phyloP scores from a whole-genome alignment of 257 asterid genomes.

The Solanum tacnaense region DNA sequence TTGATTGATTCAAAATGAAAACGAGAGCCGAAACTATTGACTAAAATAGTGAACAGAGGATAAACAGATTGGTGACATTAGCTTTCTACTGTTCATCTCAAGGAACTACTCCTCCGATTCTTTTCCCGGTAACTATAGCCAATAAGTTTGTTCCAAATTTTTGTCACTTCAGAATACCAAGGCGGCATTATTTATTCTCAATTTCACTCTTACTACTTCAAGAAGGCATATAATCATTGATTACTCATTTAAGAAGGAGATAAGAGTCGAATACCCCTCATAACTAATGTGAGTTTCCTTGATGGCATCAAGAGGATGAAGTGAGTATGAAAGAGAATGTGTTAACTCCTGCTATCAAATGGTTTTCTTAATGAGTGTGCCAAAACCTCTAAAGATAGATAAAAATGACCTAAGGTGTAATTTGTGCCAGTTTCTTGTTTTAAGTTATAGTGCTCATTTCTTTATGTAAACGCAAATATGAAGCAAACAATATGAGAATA shows the following conservation, averaged over 20 bases:
- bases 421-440: background rate
- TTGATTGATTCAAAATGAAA: background rate
- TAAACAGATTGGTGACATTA: background rate
- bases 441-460: background rate
- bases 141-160: background rate
- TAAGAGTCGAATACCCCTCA: background rate
- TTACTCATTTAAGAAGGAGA: background rate
- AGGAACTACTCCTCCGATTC: background rate
- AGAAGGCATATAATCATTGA: background rate
- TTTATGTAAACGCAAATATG: background rate
- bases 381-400: background rate
- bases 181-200: background rate
- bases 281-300: background rate
- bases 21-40: background rate
- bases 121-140: background rate
- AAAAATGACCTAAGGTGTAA: background rate
- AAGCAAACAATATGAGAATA: background rate
- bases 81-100: background rate
- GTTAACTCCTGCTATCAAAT: background rate
- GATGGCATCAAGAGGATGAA: background rate
- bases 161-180: background rate
- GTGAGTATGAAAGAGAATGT: background rate
- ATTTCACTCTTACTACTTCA: background rate
- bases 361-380: background rate
- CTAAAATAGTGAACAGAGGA: background rate